Evolutionary conservation across 257 asterid genomes (phyloP).

Genomic region (Solanum commersonii): DNA sequence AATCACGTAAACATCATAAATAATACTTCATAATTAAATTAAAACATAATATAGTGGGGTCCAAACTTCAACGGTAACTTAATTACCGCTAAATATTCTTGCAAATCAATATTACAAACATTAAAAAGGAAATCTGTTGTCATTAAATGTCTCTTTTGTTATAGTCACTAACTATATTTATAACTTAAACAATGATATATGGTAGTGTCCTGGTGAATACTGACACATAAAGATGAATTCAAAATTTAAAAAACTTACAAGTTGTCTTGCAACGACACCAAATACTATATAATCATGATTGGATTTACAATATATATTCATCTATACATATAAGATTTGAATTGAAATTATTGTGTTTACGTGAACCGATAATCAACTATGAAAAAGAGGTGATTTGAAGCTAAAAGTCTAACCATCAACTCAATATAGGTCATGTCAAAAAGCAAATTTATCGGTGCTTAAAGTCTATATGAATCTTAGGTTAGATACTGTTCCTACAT

Average conservation of each 20-base stretch:
- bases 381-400: background rate
- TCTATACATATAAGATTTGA: too few species aligned
- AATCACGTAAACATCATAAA: slow-evolving; percentile 91
- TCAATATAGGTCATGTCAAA: background rate
- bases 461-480: background rate
- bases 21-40: slow-evolving; percentile 18
- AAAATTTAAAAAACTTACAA: too few species aligned
- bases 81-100: background rate
- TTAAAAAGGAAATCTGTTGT: background rate
- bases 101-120: too few species aligned
- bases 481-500: background rate
- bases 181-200: background rate
- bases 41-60: slow-evolving; percentile 37
- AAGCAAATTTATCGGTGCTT: background rate
- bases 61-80: background rate
- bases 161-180: too few species aligned
- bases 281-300: too few species aligned
- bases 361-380: background rate
- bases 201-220: background rate
- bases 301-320: background rate
- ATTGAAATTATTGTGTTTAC: too few species aligned
- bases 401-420: background rate
- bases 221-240: background rate
- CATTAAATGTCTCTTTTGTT: background rate
- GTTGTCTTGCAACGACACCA: background rate